phyloP scores from a whole-genome alignment of 768 basidiomycete species.

The Dentipellis fragilis region DNA sequence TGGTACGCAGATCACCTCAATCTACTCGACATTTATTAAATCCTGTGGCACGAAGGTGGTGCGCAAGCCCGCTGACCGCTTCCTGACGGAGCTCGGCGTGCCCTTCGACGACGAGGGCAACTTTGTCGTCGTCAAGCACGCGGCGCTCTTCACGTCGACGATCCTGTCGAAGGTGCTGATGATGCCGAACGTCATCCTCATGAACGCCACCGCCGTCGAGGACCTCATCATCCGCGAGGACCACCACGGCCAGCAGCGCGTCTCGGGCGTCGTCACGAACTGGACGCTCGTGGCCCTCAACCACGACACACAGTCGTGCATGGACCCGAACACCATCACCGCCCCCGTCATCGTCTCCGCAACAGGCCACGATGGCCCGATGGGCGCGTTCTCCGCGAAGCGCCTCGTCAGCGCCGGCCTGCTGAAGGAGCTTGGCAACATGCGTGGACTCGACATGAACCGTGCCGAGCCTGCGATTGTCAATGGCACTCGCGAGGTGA shows the following conservation, averaged over 20 bases:
- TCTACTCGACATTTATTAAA: background rate
- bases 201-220: constrained; percentile 77
- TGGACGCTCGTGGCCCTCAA: constrained; percentile 41
- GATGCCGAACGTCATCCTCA: constrained; percentile 59
- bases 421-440: constrained; percentile 65
- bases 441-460: constrained; percentile 75
- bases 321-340: constrained; percentile 74
- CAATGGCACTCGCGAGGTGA: constrained; percentile 66
- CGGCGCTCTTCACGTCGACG: constrained; percentile 73
- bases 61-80: constrained; percentile 66
- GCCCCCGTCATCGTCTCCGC: constrained; percentile 64
- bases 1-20: constrained; percentile 33
- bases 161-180: constrained; percentile 61
- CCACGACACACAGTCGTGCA: constrained; percentile 65
- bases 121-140: constrained; percentile 76
- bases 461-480: constrained; percentile 77
- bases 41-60: constrained; percentile 39
- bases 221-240: constrained; percentile 63
- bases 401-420: constrained; percentile 68
- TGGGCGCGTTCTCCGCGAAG: constrained; percentile 78
- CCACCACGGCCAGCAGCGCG: constrained; percentile 29
- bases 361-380: constrained; percentile 70
- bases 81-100: constrained; percentile 60
- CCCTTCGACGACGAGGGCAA: constrained; percentile 70
- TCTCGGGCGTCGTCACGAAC: constrained; percentile 46